Percentiles rank a stretch among this genome's conserved stretches.
Conservation (phyloP, 441 rosid genomes). For the Bruguiera hainesii region DNA sequence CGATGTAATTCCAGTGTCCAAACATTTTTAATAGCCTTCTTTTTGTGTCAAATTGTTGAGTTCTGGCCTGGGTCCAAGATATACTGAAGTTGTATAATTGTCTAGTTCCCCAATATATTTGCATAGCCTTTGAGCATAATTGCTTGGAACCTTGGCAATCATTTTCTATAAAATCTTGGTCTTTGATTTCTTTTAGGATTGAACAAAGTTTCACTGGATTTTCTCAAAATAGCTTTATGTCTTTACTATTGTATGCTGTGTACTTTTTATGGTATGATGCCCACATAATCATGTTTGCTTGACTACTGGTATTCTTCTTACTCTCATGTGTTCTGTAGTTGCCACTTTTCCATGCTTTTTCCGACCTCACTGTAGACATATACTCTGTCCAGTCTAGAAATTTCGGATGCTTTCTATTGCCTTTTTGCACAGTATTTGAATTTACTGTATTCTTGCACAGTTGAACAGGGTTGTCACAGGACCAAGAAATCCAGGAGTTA, state of each 20-base stretch:
- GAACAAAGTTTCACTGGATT: no score
- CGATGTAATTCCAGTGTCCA: no score
- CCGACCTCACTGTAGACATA: background rate
- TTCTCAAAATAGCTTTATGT: no score
- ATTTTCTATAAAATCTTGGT: no score
- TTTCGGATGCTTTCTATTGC: slow-evolving; percentile 2
- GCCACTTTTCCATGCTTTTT: background rate
- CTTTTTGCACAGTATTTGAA: slow-evolving; percentile 8
- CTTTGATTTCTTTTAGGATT: no score
- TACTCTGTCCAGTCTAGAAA: background rate
- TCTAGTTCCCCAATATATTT: no score
- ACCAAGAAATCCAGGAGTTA: slow-evolving; percentile 87
- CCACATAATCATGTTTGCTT: background rate
- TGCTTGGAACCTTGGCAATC: no score
- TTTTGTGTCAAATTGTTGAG: no score
- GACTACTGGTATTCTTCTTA: background rate
- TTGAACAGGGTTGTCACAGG: slow-evolving; percentile 88
- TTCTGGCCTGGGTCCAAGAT: no score
- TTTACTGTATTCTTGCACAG: slow-evolving; percentile 39
- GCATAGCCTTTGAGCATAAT: no score
- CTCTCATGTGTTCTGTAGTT: background rate
- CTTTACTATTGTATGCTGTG: background rate
- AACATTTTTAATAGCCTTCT: no score
- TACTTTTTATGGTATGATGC: background rate
- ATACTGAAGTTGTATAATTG: no score